Evolutionary conservation across 768 basidiomycete species (phyloP).

Genomic region (Calvatia gigantea): DNA sequence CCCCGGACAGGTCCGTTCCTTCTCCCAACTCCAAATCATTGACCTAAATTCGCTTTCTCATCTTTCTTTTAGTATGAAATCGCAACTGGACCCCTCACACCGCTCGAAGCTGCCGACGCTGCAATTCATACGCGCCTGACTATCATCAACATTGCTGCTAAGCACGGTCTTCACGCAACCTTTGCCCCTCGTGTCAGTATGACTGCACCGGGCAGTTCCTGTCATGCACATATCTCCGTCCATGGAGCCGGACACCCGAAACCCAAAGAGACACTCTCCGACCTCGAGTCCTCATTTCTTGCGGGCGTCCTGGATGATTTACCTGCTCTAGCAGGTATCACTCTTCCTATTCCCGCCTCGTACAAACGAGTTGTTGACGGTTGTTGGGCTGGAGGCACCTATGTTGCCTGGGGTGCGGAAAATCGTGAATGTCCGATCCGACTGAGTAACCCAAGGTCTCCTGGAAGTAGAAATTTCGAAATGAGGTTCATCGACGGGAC

Average conservation of each 20-base stretch:
- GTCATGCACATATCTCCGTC: conserved; percentile 67
- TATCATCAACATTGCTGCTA: conserved; percentile 60
- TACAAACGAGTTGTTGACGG: conserved; percentile 64
- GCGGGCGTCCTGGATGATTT: conserved; percentile 56
- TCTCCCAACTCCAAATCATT: not conserved
- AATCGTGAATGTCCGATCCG: conserved; percentile 67
- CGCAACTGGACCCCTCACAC: conserved; percentile 61
- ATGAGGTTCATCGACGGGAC: conserved; percentile 60
- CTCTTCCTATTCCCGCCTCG: conserved; percentile 57
- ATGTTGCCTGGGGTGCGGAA: conserved; percentile 64
- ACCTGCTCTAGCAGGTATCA: conserved; percentile 54
- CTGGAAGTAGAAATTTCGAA: conserved; percentile 57
- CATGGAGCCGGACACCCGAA: conserved; percentile 30
- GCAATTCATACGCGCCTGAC: conserved; percentile 65
- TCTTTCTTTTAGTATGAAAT: conserved; percentile 48
- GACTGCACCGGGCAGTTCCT: conserved; percentile 46
- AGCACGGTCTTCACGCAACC: conserved; percentile 65
- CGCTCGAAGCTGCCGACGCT: conserved; percentile 65
- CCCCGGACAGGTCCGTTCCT: conserved; percentile 40
- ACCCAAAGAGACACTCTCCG: conserved; percentile 15
- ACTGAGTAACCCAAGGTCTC: conserved; percentile 44
- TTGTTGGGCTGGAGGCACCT: conserved; percentile 70
- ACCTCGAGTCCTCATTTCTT: conserved; percentile 55
- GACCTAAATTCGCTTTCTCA: not conserved
- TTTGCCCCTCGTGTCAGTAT: conserved; percentile 53